A percentile compares a stretch with the other conserved stretches of the same genome.
These are phyloP conservation scores for Gossypium schwendimanii DNA, from an alignment of 441 rosid genomes.

Conservation along the genomic window DNA sequence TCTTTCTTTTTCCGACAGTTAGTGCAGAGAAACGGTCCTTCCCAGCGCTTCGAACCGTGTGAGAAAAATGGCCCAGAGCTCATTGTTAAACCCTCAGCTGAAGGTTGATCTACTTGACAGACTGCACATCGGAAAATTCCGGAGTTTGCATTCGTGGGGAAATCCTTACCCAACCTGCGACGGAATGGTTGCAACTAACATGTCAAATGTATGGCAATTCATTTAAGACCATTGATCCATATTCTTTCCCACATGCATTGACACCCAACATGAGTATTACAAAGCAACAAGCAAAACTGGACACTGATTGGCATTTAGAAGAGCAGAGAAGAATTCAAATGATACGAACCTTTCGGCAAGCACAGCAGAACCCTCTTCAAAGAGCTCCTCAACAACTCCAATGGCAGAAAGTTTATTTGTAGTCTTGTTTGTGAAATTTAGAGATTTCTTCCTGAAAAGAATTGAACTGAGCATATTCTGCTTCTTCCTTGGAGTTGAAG, in stretches of 20 bases:
- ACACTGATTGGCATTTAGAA: background rate
- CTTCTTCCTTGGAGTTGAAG: conserved; percentile 64
- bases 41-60: conserved; percentile 70
- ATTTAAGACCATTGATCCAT: background rate
- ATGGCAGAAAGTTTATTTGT: conserved; percentile 81
- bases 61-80: conserved; percentile 55
- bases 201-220: background rate
- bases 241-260: background rate
- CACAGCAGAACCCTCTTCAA: conserved; percentile 98
- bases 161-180: conserved; percentile 82
- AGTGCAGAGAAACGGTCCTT: conserved; percentile 83
- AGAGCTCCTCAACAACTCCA: conserved; percentile 92
- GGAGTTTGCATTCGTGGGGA: conserved; percentile 35
- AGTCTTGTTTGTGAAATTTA: conserved; percentile 39
- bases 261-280: no score
- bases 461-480: conserved; percentile 54
- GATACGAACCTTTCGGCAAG: conserved; percentile 76
- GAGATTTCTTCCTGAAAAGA: conserved; percentile 58
- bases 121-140: conserved; percentile 85
- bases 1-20: conserved; percentile 83
- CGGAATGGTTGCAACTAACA: background rate
- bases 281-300: background rate
- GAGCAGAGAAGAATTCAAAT: background rate
- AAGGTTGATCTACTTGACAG: conserved; percentile 83
- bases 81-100: conserved; percentile 41